Evolutionary conservation across 2,329 filamentous ascomycete genomes (phyloP).

Genomic region (Gaeumannomyces sp.): DNA sequence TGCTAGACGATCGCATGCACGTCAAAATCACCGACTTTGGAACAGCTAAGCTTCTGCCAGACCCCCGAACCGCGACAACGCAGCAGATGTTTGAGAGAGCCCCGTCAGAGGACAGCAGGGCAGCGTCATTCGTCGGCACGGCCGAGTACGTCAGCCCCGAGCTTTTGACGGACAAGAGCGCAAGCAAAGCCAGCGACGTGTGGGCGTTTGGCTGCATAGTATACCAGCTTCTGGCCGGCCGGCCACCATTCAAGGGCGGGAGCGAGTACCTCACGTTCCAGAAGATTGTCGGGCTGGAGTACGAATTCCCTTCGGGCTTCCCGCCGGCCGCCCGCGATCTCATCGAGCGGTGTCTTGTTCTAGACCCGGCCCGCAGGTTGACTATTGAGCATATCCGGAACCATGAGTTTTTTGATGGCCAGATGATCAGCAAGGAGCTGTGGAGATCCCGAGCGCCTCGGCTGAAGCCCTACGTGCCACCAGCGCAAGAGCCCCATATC

Average conservation of each 20-base stretch:
- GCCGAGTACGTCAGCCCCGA: slow-evolving; percentile 98
- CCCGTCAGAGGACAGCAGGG: slow-evolving; percentile 58
- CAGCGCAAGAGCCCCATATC: slow-evolving; percentile 63
- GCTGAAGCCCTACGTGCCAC: slow-evolving; percentile 76
- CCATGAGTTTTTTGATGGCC: slow-evolving; percentile 88
- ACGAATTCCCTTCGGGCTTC: slow-evolving; percentile 86
- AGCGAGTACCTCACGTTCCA: slow-evolving; percentile 98
- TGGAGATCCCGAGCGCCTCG: slow-evolving; percentile 90
- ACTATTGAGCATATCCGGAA: slow-evolving; percentile 96
- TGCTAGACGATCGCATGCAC: slow-evolving; percentile 92
- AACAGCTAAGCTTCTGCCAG: slow-evolving; percentile 85
- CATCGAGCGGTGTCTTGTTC: slow-evolving; percentile 80
- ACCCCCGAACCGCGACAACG: slow-evolving; percentile 41
- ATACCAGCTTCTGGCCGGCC: slow-evolving; percentile 90
- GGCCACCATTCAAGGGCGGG: slow-evolving; percentile 90
- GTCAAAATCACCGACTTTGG: slow-evolving; percentile 99
- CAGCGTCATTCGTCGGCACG: slow-evolving; percentile 93
- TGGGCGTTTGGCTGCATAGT: slow-evolving; percentile 99
- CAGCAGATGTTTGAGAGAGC: slow-evolving; percentile 33
- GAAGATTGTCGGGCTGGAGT: slow-evolving; percentile 92
- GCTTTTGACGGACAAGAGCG: slow-evolving; percentile 91
- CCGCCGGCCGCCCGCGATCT: slow-evolving; percentile 80
- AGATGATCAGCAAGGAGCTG: slow-evolving; percentile 73
- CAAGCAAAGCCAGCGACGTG: slow-evolving; percentile 93
- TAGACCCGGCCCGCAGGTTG: slow-evolving; percentile 77